These are phyloP conservation scores for Carex pumila DNA, from an alignment of 176 grass and related monocot genomes.

Conservation along the genomic window DNA sequence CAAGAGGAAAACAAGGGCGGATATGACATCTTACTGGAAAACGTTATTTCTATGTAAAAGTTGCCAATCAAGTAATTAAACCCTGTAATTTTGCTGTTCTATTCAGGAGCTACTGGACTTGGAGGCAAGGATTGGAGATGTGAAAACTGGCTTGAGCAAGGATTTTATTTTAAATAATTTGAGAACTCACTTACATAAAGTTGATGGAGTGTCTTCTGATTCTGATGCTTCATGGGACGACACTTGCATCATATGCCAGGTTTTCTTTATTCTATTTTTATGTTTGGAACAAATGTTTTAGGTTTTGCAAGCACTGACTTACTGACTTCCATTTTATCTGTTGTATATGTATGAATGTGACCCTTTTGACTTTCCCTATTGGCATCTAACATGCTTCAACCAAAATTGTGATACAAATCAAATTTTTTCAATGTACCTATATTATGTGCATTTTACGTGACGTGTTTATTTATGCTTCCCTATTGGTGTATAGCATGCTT, in stretches of 20 bases:
- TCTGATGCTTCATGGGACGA: conserved; percentile 7
- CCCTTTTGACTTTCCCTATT: background rate
- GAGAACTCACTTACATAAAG: conserved; percentile 1
- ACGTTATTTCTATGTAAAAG: background rate
- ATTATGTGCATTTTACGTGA: background rate
- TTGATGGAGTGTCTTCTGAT: background rate
- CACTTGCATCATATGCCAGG: conserved; percentile 20
- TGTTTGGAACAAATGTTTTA: background rate
- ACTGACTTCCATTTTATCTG: background rate
- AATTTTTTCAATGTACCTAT: background rate
- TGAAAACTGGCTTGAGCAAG: conserved; percentile 9
- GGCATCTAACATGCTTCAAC: background rate
- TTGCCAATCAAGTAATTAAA: background rate
- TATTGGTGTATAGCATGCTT: background rate
- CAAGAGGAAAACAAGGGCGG: background rate
- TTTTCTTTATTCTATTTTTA: background rate
- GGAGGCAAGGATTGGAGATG: conserved; percentile 13
- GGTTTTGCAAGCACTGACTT: background rate
- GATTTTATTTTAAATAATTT: conserved; percentile 16
- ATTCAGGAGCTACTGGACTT: conserved; percentile 21
- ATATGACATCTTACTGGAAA: background rate
- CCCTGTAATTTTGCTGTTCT: background rate
- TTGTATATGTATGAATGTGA: background rate
- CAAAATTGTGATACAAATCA: background rate
- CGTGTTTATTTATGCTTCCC: background rate